Base-by-base conservation (phyloP, 306 rosid genomes). In the Sicyos edulis region DNA sequence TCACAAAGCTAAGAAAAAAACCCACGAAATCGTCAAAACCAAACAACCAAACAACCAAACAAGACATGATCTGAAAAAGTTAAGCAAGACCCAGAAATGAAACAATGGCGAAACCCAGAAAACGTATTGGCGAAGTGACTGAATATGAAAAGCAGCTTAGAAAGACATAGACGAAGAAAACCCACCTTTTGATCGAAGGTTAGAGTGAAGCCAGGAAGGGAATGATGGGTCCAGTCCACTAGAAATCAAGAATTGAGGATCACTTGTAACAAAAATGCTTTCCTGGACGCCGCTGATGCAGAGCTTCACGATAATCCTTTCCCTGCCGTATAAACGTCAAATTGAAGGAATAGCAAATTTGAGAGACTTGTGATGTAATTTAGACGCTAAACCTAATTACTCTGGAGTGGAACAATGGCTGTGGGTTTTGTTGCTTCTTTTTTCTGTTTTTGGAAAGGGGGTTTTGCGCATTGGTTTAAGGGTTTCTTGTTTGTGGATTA, bases 31-130 rank as follows among this genome's bases (percentile, higher is more conserved):
- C 16, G 19, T 67, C 72, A 45, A 67, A 67, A 45, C 15, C 72
- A 7, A 42, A 42, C 2, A 65, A 45, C 15, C 72, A 7, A 42
- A 42, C 2, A 65, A 42, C 1, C 4, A 65, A 42, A 65, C 53
- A 34, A 62, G 69, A 40, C 1, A 42, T 42, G 10, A 40, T 7
- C 11, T 1, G 11, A 0, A 5, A 37, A 37, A 63, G 4, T 13
- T 63, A 37, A 63, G 14, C 51, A 63, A 63, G 8, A 37, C 69
- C 69, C 69, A 37, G 50, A 62, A 10, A 47, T 10, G n/a, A 49
- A 49, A 34, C 9, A 34, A 62, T 62, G 14, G 8, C 45, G 70
- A 13, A 40, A 5, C 16, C 70, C 32, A 64, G 51, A 40, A 64
- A 40, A 63, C 0, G 69, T n/a, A 17, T 15, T 17, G 14, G 40